Conservation (phyloP, 1,139 yeast species). For the Hyphopichia khmerensis region DNA sequence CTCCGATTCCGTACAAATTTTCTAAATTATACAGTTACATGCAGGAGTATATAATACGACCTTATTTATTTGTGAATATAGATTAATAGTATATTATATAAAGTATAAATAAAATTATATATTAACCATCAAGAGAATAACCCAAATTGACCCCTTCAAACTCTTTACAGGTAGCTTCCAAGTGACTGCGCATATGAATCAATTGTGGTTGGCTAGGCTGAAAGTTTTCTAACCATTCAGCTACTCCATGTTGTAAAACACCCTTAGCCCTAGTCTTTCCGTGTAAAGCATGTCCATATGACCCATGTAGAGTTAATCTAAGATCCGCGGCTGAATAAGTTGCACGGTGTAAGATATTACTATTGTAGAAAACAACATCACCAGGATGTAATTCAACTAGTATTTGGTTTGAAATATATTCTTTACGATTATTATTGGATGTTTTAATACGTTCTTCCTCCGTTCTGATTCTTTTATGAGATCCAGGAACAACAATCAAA, state of each 20-base stretch:
- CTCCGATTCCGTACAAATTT: neutral
- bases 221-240: conserved; percentile 47
- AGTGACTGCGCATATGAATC: conserved; percentile 31
- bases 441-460: conserved; percentile 47
- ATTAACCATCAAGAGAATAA: conserved; percentile 45
- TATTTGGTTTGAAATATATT: conserved; percentile 40
- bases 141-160: conserved; percentile 42
- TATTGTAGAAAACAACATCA: conserved; percentile 54
- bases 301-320: conserved; percentile 53
- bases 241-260: conserved; percentile 56
- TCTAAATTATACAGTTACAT: neutral
- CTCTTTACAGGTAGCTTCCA: conserved; percentile 36
- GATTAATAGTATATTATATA: too few relatives aligned
- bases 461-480: conserved; percentile 50
- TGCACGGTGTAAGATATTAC: conserved; percentile 54
- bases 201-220: conserved; percentile 37
- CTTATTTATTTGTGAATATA: too few relatives aligned
- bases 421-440: conserved; percentile 29
- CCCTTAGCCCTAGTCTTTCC: conserved; percentile 51
- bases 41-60: too few relatives aligned
- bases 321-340: conserved; percentile 39
- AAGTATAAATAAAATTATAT: too few relatives aligned
- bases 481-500: conserved; percentile 51
- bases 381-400: conserved; percentile 50
- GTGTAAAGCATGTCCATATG: conserved; percentile 48